Conservation (phyloP, 2,329 filamentous ascomycete genomes). For the Arachnomyces sp. region DNA sequence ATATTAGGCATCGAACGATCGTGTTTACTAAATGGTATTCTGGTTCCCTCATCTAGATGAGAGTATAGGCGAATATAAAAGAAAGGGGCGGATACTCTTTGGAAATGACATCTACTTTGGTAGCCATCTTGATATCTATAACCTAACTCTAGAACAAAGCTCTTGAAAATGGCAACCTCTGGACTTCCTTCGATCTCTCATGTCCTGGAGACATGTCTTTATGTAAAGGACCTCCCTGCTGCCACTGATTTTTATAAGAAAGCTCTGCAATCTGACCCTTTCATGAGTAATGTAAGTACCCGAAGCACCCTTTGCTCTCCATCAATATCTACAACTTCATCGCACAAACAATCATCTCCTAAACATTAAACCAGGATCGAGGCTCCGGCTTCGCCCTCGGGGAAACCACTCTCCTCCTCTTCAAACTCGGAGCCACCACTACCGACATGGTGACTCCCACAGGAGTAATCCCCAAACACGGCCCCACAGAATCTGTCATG, state of each 20-base stretch:
- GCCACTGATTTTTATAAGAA: slow-evolving; percentile 21
- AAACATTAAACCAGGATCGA: slow-evolving; percentile 19
- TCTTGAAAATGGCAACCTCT: too few relatives aligned
- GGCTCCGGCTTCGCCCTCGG: slow-evolving; percentile 21
- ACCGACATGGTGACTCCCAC: slow-evolving; percentile 5
- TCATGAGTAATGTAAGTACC: slow-evolving; percentile 11
- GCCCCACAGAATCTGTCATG: slow-evolving; percentile 6
- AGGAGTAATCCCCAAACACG: slow-evolving; percentile 10
- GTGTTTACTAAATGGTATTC: too few relatives aligned
- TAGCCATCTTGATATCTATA: too few relatives aligned
- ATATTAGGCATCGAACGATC: too few relatives aligned
- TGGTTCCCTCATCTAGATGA: too few relatives aligned
- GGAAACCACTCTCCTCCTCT: slow-evolving; percentile 22
- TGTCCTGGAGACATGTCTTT: slow-evolving; percentile 23
- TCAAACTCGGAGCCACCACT: slow-evolving; percentile 9
- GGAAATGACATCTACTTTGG: too few relatives aligned
- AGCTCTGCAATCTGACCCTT: slow-evolving; percentile 16
- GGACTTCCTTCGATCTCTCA: slow-evolving; percentile 14
- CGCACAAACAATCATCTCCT: slow-evolving; percentile 4
- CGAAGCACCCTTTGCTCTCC: slow-evolving; percentile 8
- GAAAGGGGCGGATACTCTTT: too few relatives aligned
- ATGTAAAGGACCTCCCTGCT: slow-evolving; percentile 18
- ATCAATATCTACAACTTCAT: not conserved
- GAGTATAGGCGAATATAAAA: too few relatives aligned
- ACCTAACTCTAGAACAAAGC: too few relatives aligned